phyloP scores from a whole-genome alignment of 1,139 yeast genomes.

The Geotrichum carabidarum region DNA sequence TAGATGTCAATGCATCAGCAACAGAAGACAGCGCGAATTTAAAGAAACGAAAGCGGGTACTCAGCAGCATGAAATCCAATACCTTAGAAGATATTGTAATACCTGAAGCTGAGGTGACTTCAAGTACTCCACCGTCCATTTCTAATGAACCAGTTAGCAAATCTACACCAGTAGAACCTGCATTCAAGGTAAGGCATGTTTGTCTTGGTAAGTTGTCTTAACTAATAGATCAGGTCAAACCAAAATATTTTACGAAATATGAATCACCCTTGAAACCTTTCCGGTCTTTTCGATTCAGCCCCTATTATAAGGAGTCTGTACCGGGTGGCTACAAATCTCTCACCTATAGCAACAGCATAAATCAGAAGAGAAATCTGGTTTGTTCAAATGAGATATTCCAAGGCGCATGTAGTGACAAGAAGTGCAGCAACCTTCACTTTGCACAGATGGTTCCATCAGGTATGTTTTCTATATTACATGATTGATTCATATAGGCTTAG shows the following conservation, averaged over 20 bases:
- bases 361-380: conserved; percentile 22
- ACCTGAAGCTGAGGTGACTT: neutral
- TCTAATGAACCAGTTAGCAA: neutral
- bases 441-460: conserved; percentile 28
- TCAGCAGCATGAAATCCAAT: neutral
- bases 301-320: conserved; percentile 26
- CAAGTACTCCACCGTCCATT: neutral
- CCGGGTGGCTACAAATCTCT: conserved; percentile 28
- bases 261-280: conserved; percentile 31
- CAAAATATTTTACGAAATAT: conserved; percentile 24
- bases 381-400: conserved; percentile 32
- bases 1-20: neutral
- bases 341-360: conserved; percentile 30
- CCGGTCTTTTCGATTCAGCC: conserved; percentile 33
- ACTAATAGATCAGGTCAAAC: neutral
- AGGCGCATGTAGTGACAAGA: conserved; percentile 25
- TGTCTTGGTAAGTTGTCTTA: neutral
- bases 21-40: neutral
- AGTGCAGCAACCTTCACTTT: conserved; percentile 33
- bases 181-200: conserved; percentile 7
- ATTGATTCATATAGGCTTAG: neutral
- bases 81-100: neutral
- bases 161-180: neutral
- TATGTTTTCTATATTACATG: conserved; percentile 18
- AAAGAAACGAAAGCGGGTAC: neutral